Base-by-base conservation (phyloP, 805 yeast species). In the Candida nemodendra region DNA sequence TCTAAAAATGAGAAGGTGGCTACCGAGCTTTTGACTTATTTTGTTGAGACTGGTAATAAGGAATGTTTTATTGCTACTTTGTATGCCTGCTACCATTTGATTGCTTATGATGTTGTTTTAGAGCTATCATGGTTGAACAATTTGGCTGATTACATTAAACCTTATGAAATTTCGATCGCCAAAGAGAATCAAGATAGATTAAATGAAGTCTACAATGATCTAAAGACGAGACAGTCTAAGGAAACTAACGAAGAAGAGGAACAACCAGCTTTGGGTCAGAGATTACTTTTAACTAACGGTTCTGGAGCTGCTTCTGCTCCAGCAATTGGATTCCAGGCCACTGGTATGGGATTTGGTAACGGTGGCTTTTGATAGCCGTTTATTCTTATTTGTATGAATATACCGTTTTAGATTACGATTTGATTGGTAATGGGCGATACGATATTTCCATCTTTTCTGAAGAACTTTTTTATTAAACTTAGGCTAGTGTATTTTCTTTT, bases 1-100 rank as follows among this genome's bases (percentile, higher is more conserved):
- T 89, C 97, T 14, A 77, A 78, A 45, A 81, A 82, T 49, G 56
- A 77, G 9, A 89, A 85, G 60, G 83, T 91, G 57, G 90, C 95
- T 24, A 91, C 87, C 62, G 98, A 93, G 43, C 70, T 87, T 48
- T 69, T 93, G 61, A 76, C 83, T 37, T 93, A 91, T 69, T 93
- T 93, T 63, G 97, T 93, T 43, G 97, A 91, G 54, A 87, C 95
- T 27, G 98, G 96, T 51, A 93, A 93, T 69, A 88, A 83, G 65
- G 99, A 93, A 70, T 86, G 96, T 55, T 85, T 88, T 59, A 84
- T 89, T 54, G 97, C 96, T 5, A 77, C 90, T 44, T 73, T 93
- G 57, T 93, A 83, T 68, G 70, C 87, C 5, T 86, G 95, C 56
- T 93, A 93, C 63, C 85, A 83, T 36, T 69, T 82, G 56, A 71